These are phyloP conservation scores for Rhodocollybia butyracea DNA, from an alignment of 768 basidiomycete genomes.

Conservation along the genomic window DNA sequence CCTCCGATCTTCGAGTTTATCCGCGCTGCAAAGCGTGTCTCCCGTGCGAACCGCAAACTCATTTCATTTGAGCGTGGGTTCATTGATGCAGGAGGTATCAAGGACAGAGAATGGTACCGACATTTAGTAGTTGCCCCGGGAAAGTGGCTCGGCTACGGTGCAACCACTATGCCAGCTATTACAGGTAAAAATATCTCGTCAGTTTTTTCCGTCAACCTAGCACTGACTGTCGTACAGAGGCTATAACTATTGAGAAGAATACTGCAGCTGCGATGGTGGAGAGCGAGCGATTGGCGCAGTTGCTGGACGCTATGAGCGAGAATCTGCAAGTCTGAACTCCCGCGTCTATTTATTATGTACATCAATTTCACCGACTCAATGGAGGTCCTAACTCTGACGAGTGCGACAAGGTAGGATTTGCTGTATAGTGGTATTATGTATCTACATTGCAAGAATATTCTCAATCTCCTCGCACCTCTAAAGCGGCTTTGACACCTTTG, in stretches of 20 bases:
- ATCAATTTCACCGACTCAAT: too few relatives aligned
- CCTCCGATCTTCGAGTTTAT: slow-evolving; percentile 41
- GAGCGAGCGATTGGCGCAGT: slow-evolving; percentile 46
- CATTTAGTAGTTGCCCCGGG: slow-evolving; percentile 10
- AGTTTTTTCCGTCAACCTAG: too few relatives aligned
- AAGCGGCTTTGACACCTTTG: too few relatives aligned
- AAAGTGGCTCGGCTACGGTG: slow-evolving; percentile 58
- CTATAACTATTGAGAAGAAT: slow-evolving; percentile 69
- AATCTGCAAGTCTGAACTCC: not conserved
- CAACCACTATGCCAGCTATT: slow-evolving; percentile 79
- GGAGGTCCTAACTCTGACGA: too few relatives aligned
- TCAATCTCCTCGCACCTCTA: too few relatives aligned
- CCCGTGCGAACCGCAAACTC: slow-evolving; percentile 63
- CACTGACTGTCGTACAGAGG: too few relatives aligned
- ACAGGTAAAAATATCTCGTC: too few relatives aligned
- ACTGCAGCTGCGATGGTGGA: slow-evolving; percentile 57
- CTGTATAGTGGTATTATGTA: too few relatives aligned
- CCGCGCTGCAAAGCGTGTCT: slow-evolving; percentile 57
- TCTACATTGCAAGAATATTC: too few relatives aligned
- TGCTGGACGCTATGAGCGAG: slow-evolving; percentile 51
- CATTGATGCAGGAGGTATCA: slow-evolving; percentile 73
- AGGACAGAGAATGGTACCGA: slow-evolving; percentile 75
- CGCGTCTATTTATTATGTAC: not conserved
- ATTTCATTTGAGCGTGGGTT: slow-evolving; percentile 75
- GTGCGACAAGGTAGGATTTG: too few relatives aligned